Evolutionary conservation across 2,329 filamentous ascomycete genomes (phyloP).

Genomic region (Fusarium sp.): DNA sequence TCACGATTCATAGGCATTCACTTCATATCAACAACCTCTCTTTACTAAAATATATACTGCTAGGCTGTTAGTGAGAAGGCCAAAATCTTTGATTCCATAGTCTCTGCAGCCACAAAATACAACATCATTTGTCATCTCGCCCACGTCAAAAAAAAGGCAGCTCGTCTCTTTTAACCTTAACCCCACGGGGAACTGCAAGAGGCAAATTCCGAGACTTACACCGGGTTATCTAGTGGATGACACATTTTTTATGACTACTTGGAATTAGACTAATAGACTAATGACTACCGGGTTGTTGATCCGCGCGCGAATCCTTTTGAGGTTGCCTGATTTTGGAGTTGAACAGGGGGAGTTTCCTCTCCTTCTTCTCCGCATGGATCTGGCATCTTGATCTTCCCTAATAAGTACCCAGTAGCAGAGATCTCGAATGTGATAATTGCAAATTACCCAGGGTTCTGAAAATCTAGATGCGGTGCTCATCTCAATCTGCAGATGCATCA

Average conservation of each 20-base stretch:
- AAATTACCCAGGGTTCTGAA: no score
- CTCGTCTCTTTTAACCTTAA: constrained; percentile 15
- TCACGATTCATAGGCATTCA: no score
- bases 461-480: no score
- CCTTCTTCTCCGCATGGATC: not conserved
- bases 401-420: no score
- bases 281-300: not conserved
- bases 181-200: constrained; percentile 25
- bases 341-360: constrained; percentile 21
- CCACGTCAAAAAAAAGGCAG: constrained; percentile 24
- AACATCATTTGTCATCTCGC: constrained; percentile 14
- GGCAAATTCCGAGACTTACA: not conserved
- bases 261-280: not conserved
- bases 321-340: not conserved
- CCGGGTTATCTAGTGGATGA: constrained; percentile 6
- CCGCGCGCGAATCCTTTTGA: not conserved
- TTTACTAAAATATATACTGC: no score
- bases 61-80: not conserved
- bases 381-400: not conserved
- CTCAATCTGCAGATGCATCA: no score
- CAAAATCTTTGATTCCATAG: not conserved
- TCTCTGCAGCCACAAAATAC: constrained; percentile 12
- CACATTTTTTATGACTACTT: constrained; percentile 1
- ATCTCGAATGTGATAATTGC: no score
- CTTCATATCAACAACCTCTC: no score